Evolutionary conservation across 177 flowering plant genomes (phyloP).

Genomic region (Vitis hybrid): DNA sequence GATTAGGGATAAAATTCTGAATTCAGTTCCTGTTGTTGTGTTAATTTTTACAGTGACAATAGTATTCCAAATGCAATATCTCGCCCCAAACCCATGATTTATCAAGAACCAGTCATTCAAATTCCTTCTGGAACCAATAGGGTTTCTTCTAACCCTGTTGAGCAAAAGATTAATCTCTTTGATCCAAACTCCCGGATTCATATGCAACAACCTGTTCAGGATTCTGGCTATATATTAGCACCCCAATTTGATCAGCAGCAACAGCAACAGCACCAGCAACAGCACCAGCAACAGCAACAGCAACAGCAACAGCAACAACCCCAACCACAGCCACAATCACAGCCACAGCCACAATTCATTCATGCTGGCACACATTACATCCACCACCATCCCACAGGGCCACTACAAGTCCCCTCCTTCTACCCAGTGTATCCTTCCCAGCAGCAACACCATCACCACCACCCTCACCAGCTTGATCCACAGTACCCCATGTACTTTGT

Average conservation of each 20-base stretch:
- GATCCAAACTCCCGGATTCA: conserved; percentile 55
- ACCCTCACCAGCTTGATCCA: conserved; percentile 52
- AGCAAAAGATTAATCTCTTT: conserved; percentile 37
- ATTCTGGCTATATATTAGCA: conserved; percentile 49
- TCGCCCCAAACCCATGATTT: conserved; percentile 52
- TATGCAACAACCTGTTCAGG: conserved; percentile 55
- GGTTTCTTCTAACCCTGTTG: conserved; percentile 38
- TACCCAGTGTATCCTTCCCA: conserved; percentile 67
- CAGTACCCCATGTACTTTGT: conserved; percentile 64
- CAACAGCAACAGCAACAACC: conserved; percentile 20
- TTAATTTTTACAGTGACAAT: conserved; percentile 55
- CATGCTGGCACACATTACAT: conserved; percentile 67
- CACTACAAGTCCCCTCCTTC: conserved; percentile 57
- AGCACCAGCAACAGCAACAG: conserved; percentile 24
- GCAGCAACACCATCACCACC: conserved; percentile 36
- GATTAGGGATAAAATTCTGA: conserved; percentile 14
- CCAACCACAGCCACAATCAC: conserved; percentile 18
- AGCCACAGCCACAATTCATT: conserved; percentile 41
- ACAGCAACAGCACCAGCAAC: conserved; percentile 35
- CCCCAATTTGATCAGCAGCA: conserved; percentile 42
- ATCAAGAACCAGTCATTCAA: conserved; percentile 58
- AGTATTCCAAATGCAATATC: conserved; percentile 43
- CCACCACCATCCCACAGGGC: conserved; percentile 59
- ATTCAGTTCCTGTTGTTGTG: conserved; percentile 16
- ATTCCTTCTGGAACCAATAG: conserved; percentile 37